Base-by-base conservation (phyloP, 768 basidiomycete genomes). In the Lentinula aciculospora region DNA sequence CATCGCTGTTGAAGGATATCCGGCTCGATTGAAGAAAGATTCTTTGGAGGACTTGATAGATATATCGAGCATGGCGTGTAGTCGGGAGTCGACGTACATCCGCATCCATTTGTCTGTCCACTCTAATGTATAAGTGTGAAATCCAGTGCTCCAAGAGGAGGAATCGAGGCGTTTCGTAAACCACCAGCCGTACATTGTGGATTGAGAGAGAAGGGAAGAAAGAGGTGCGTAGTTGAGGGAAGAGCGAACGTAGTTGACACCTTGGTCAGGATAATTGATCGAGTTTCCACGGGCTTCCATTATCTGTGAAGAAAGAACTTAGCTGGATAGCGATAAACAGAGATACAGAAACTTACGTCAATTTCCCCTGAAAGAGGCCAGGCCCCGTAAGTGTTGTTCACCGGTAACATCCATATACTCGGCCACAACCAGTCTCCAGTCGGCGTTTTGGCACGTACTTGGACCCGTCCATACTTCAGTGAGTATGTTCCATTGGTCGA, bases 71-170 rank as follows among this genome's bases (percentile, higher is more conserved):
- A 86, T 80, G 53, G 81, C 76, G 47, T 81, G 75, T 4, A 92
- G 76, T 15, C 88, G 76, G 19, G 77, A 78, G 71, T 95, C 92
- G 64, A 93, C 84, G 65, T 88, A 91, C 61, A 88, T 77, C 13
- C 88, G 75, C 73, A 94, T 74, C 68, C 84, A 93, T 5, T 76
- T 64, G 21, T 79, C 74, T 45, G 81, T 84, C 92, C 92, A 94
- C 69, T 94, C 92, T 46, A 94, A 63, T 10, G 77, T 76, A 61
- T 86, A 94, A 0, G 81, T 86, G 66, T 92, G 89, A 77, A 86
- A 93, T 0, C 37, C 23, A 17, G 44, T 58, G 15, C 55, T 53
- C 61, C 77, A 84, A 3, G 51, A 53, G 3, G 51, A 53, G 12
- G 34, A 37, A 61, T 76, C 77, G 12, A 71, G 66, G 29, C 83